A percentile compares a stretch with the other conserved stretches of the same genome.
These are phyloP conservation scores for Strobilomyces dryophilus DNA, from an alignment of 768 basidiomycete species.

Conservation along the genomic window DNA sequence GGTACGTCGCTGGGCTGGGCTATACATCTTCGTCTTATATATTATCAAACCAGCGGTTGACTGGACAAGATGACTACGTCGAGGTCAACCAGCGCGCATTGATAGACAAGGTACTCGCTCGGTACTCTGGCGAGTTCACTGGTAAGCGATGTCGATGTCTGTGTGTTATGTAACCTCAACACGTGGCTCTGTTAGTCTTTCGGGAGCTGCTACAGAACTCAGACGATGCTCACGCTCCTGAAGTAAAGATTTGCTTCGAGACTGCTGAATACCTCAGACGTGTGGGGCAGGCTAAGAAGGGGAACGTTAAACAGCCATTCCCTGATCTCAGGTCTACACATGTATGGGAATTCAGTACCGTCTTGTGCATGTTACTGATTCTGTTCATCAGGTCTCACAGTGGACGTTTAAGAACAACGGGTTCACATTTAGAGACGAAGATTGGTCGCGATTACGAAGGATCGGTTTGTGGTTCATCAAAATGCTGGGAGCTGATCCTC, in stretches of 20 bases:
- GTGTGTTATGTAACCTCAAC: background rate
- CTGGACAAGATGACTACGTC: background rate
- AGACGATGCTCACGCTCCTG: slow-evolving; percentile 78
- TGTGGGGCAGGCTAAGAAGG: slow-evolving; percentile 2
- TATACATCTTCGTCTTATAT: background rate
- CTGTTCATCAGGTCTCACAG: slow-evolving; percentile 52
- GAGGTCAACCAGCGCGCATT: background rate
- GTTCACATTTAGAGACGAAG: slow-evolving; percentile 55
- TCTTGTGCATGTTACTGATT: background rate
- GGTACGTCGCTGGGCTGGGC: background rate
- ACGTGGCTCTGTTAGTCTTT: slow-evolving; percentile 39
- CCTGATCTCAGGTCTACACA: slow-evolving; percentile 63
- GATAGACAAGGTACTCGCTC: background rate
- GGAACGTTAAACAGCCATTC: slow-evolving; percentile 26
- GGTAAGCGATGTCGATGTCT: slow-evolving; percentile 31
- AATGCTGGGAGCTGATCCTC: background rate
- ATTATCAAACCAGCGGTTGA: background rate
- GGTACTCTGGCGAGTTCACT: slow-evolving; percentile 65
- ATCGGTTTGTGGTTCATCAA: background rate
- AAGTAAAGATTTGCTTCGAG: slow-evolving; percentile 78
- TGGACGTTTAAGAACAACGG: slow-evolving; percentile 93
- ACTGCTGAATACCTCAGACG: slow-evolving; percentile 47
- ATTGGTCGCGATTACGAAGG: background rate
- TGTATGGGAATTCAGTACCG: slow-evolving; percentile 34
- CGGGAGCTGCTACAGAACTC: slow-evolving; percentile 94